phyloP scores from a whole-genome alignment of 306 rosid genomes.

The Begonia fuchsioides region DNA sequence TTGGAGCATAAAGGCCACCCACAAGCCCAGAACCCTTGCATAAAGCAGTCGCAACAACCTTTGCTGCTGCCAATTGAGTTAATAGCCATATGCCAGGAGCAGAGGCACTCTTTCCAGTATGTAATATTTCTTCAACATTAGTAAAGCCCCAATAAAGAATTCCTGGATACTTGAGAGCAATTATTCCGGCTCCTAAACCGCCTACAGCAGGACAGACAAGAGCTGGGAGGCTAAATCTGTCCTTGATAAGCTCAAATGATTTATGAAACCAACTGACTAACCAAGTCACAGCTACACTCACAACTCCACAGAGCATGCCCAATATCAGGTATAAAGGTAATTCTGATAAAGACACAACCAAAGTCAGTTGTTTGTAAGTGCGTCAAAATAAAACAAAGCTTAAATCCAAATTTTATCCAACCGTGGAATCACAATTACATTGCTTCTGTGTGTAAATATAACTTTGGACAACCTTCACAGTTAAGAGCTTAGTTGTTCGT shows the following conservation, averaged over 20 bases:
- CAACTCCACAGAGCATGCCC: conserved; percentile 98
- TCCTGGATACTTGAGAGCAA: conserved; percentile 98
- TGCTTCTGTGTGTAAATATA: too few species aligned
- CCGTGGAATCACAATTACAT: too few species aligned
- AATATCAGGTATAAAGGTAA: conserved; percentile 85
- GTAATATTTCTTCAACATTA: conserved; percentile 95
- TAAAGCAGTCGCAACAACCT: conserved; percentile 89
- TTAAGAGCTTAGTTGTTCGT: too few species aligned
- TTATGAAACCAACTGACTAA: conserved; percentile 78
- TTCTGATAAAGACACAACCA: conserved; percentile 35
- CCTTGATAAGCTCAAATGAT: conserved; percentile 60
- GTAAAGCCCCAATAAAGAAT: conserved; percentile 97
- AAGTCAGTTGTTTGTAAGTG: background rate
- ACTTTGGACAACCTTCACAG: too few species aligned
- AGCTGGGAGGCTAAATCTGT: conserved; percentile 65
- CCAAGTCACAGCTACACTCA: conserved; percentile 77
- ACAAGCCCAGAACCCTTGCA: conserved; percentile 99
- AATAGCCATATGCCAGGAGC: conserved; percentile 98
- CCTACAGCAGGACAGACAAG: conserved; percentile 94
- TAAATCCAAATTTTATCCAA: too few species aligned
- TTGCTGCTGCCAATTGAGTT: conserved; percentile 68
- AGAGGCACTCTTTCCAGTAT: conserved; percentile 81
- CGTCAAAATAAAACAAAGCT: background rate
- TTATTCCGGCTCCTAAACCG: conserved; percentile 90
- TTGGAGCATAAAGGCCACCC: conserved; percentile 98